Percentiles rank a stretch among this genome's conserved stretches.
Evolutionary conservation across 352 stramenopile species (phyloP).

Genomic region (Blastocystis sp.): DNA sequence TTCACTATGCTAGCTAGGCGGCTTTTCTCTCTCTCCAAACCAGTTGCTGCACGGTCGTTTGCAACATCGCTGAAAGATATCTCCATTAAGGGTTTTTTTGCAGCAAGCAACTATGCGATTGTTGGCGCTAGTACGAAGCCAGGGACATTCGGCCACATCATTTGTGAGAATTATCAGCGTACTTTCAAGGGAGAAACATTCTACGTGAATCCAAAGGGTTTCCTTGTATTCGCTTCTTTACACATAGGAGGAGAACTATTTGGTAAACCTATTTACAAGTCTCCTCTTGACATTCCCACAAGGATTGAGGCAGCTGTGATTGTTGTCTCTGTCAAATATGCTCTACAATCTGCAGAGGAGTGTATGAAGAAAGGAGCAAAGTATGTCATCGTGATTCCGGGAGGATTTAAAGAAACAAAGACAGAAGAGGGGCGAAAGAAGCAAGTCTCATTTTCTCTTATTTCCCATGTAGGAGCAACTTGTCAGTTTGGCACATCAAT

Average conservation of each 20-base stretch:
- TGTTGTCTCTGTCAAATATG: slow-evolving; percentile 50
- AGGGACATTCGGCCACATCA: slow-evolving; percentile 45
- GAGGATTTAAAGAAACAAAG: slow-evolving; percentile 55
- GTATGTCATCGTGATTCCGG: slow-evolving; percentile 58
- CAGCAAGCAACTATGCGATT: slow-evolving; percentile 46
- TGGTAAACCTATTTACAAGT: slow-evolving; percentile 46
- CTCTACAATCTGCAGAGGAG: slow-evolving; percentile 19
- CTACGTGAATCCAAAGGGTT: slow-evolving; percentile 56
- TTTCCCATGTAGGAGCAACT: not conserved
- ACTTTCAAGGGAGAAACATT: slow-evolving; percentile 57
- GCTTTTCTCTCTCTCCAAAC: not conserved
- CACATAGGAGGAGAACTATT: slow-evolving; percentile 30
- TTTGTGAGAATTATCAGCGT: slow-evolving; percentile 48
- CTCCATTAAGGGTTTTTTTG: slow-evolving; percentile 61
- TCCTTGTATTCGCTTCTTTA: not conserved
- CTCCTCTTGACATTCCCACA: slow-evolving; percentile 28
- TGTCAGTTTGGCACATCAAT: slow-evolving; percentile 31
- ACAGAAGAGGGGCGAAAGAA: slow-evolving; percentile 46
- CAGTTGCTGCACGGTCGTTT: not conserved
- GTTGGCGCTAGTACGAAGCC: slow-evolving; percentile 33
- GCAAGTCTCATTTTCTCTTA: not conserved
- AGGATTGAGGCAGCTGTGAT: slow-evolving; percentile 25
- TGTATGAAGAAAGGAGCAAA: slow-evolving; percentile 62
- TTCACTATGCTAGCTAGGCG: not conserved
- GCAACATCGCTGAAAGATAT: not conserved